A percentile compares a stretch with the other conserved stretches of the same genome.
Evolutionary conservation across 2,329 filamentous ascomycete genomes (phyloP).

Genomic region (Ambrosiella xylebori): DNA sequence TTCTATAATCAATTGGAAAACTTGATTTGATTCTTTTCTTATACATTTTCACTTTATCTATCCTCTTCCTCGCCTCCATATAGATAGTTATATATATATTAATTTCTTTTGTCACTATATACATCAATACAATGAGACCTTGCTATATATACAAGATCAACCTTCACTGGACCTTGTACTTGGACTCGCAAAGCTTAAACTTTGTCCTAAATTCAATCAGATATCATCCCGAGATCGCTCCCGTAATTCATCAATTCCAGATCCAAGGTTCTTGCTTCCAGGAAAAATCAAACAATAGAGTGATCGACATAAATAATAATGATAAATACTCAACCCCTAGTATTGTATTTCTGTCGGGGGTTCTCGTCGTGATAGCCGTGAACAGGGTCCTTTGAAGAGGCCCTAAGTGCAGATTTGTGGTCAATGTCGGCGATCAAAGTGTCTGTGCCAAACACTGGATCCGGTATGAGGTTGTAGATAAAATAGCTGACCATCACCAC

Average conservation of each 20-base stretch:
- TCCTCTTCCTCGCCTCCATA: constrained; percentile 4
- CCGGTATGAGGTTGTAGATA: background rate
- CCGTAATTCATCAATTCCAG: no score
- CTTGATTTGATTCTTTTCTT: background rate
- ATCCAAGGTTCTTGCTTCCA: no score
- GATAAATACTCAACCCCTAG: no score
- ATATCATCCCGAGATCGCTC: no score
- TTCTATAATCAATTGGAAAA: background rate
- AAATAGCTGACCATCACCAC: background rate
- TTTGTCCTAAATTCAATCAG: no score
- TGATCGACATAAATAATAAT: no score
- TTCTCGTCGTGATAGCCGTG: no score
- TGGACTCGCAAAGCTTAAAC: no score
- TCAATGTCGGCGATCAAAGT: background rate
- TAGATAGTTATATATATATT: constrained; percentile 5
- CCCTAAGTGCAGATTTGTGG: background rate
- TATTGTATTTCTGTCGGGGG: no score
- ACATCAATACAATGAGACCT: background rate
- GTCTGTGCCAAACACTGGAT: no score
- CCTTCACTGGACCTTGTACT: no score
- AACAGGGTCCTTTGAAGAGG: background rate
- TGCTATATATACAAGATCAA: background rate
- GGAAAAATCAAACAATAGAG: no score
- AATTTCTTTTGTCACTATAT: background rate
- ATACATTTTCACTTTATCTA: background rate